Percentiles rank a stretch among this genome's conserved stretches.
phyloP scores from a whole-genome alignment of 2,329 filamentous ascomycete genomes.

The Fusarium xyrophilum region DNA sequence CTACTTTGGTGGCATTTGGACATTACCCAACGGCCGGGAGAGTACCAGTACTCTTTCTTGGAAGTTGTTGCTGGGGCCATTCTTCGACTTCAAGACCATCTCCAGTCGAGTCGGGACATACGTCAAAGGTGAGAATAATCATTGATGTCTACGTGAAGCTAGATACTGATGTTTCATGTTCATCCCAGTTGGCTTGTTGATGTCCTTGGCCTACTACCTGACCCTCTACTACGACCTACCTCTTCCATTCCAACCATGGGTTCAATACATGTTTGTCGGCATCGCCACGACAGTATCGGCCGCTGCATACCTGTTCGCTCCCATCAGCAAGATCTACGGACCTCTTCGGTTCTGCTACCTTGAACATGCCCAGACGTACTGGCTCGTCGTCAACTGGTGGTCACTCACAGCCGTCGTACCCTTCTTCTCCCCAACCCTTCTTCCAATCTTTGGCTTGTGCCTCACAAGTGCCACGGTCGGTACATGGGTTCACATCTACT shows the following conservation, averaged over 20 bases:
- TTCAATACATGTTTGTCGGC: constrained; percentile 6
- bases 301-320: constrained; percentile 10
- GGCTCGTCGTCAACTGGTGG: constrained; percentile 26
- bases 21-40: background rate
- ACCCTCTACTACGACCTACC: constrained; percentile 17
- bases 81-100: constrained; percentile 17
- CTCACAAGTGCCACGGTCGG: constrained; percentile 9
- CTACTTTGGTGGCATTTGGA: constrained; percentile 16
- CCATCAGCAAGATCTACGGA: constrained; percentile 15
- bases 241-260: constrained; percentile 12
- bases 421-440: constrained; percentile 10
- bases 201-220: constrained; percentile 16
- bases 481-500: constrained; percentile 21
- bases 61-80: background rate
- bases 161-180: accelerated
- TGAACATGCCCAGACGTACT: constrained; percentile 27
- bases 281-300: background rate
- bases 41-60: background rate
- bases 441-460: constrained; percentile 7
- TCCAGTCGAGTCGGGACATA: constrained; percentile 15
- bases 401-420: constrained; percentile 9
- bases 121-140: background rate
- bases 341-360: constrained; percentile 29
- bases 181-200: constrained; percentile 1
- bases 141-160: accelerated